Conservation (phyloP, 257 asterid genomes). For the Datura wrightii region DNA sequence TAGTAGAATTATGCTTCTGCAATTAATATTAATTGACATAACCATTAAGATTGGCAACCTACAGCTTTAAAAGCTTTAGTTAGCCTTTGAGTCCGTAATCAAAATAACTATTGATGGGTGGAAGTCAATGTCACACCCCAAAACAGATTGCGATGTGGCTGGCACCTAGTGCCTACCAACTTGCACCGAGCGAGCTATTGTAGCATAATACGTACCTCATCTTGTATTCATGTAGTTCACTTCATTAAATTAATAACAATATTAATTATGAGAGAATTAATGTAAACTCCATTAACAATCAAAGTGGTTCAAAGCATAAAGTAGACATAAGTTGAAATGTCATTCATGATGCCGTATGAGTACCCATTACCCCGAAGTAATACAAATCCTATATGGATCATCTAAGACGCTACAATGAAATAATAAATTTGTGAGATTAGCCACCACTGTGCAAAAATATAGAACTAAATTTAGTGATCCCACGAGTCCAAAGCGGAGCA, state of each 20-base stretch:
- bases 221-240: neutral
- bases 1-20: slow-evolving; percentile 6
- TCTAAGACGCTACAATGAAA: neutral
- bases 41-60: neutral
- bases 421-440: neutral
- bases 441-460: neutral
- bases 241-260: neutral
- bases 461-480: neutral
- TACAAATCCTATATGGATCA: neutral
- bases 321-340: neutral
- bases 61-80: neutral
- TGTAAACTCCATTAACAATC: neutral
- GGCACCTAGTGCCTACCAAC: neutral
- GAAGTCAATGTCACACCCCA: neutral
- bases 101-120: neutral
- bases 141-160: neutral
- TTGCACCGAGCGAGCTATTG: neutral
- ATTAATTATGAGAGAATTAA: neutral
- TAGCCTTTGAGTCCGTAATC: neutral
- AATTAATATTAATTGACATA: neutral
- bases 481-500: neutral
- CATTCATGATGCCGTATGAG: neutral
- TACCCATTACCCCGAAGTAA: neutral
- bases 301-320: neutral
- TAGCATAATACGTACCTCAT: neutral